Base-by-base conservation (phyloP, 768 basidiomycete genomes). In the Suillus tomentosus region DNA sequence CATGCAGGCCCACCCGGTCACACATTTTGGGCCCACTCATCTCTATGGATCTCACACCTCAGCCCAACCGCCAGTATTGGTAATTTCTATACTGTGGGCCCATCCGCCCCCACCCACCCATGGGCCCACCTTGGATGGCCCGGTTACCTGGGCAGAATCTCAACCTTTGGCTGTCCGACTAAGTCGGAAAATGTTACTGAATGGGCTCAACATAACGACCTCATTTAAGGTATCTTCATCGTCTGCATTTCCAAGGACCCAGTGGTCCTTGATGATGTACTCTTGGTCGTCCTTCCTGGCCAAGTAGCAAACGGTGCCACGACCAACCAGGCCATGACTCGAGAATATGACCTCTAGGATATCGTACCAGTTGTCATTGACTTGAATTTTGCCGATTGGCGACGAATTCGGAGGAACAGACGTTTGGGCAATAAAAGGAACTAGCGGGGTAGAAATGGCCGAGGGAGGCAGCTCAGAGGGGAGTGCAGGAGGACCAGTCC, bases 211-310 rank as follows among this genome's bases (percentile, higher is more conserved):
- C 9, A 67, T 67, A 11, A 7, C n/a, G 2, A 51, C 56, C 43
- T 68, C 60, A 1, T 58, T 63, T 3, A 55, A 61, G 39, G 47
- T 61, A 24, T 62, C n/a, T 2, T 53, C 42, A 19, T 63, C 53
- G 1, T 53, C 15, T 10, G 13, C 48, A 24, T 24, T 14, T 13
- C 48, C 48, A 7, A 34, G 31, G 8, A 63, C 63, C 64, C 64
- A 67, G 5, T 45, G 31, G 40, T 65, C 62, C 37, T 67, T 67
- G 22, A 67, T 42, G 5, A 34, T 39, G 0, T 62, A 58, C 5
- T 50, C 58, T 27, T 31, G 10, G 4, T 42, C n/a, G 5, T 24
- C 31, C 9, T 22, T 39, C 8, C 19, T n/a, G 8, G 42, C 19
- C 36, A 27, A 10, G 24, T 58, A 58, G 36, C 36, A 37, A 24